Base-by-base conservation (phyloP, 306 rosid species). In the Vigna reflexopilosa region DNA sequence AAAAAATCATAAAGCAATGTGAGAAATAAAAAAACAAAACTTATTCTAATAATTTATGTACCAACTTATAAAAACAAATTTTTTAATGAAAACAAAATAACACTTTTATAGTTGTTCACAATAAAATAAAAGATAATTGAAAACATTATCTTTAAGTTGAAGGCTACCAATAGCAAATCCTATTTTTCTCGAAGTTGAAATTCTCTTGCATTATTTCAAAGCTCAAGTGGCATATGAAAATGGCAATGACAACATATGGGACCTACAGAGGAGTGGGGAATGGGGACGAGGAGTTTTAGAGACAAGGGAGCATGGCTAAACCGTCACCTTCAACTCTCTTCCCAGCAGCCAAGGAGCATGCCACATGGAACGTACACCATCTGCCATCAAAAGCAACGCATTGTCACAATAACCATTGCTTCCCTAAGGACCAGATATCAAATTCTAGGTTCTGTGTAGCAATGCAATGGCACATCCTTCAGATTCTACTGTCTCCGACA, bases 301-400 rank as follows among this genome's bases (percentile, higher is more conserved):
- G 90, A 91, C 98, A 89, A 68, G 38, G 80, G 75, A 82, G 88
- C 92, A 87, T 88, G 98, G 97, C 84, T n/a, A 59, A 83, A 83
- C 77, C 83, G 84, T 90, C 84, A 70, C 36, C 34, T 80, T 87
- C 67, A 54, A 67, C 85, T 76, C 50, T 74, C 64, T 66, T 77
- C 56, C 61, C 72, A 87, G 89, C 95, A 89, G 34, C 58, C 19
- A 81, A 68, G 72, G 64, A 75, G 74, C 81, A 73, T 80, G 81
- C 79, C 89, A 72, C 89, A 68, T 88, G 88, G 80, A 82, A 80
- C 36, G 44, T 45, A 69, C 70, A 68, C 82, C 89, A 84, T 85
- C 90, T 86, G 92, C 80, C 62, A 13, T 45, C 38, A 2, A 16
- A 84, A 24, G 32, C 17, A 12, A 9, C 14, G 44, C 11, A 54